Evolutionary conservation across 139 green algal genomes (phyloP), one percentile per base, ranked within the genome.

Genomic region (Micromonas commoda): DNA sequence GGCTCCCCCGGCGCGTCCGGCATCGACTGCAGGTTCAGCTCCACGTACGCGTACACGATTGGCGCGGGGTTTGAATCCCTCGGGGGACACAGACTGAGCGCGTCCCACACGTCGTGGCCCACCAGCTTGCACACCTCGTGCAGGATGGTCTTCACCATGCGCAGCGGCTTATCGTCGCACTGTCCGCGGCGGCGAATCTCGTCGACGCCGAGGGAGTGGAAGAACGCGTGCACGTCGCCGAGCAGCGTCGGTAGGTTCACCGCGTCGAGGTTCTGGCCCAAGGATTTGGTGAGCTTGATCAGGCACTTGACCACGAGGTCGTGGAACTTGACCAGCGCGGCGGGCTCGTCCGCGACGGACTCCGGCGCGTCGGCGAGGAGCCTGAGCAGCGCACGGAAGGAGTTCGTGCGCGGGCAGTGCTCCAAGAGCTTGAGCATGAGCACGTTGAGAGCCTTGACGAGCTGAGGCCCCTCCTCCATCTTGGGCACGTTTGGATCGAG

Each of bases 121-220:
- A 80, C 21, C 20, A 29, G 77, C 74, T 91, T 91, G 84, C 88
- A 93, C n/a, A 97, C 83, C 82, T 97, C 90, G 84, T 97, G 89
- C 75, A 98, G 85, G 34, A 98, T 84, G 23, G 94, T 98, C 86
- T 97, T 97, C 37, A 97, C 89, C 91, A 97, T 97, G 73, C 92
- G 86, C 78, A 99, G 86, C 9, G 93, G 91, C 87, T 97, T 96
- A 88, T 99, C 94, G 64, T 97, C 92, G 9, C 76, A 51, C 28
- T 53, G 28, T 21, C 66, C 79, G 9, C 82, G 79, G 13, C 29
- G 82, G 53, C 91, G 83, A 57, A 98, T 91, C 84, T 97, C 94
- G 37, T 97, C 90, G 29, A 92, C 80, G 0, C 91, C 89, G 65
- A 98, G 87, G 31, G 80, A 85, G 70, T 89, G 81, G 77, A 98